These are phyloP conservation scores for Pleurozium schreberi DNA, from an alignment of 225 moss, liverwort and hornwort species.

Conservation along the genomic window DNA sequence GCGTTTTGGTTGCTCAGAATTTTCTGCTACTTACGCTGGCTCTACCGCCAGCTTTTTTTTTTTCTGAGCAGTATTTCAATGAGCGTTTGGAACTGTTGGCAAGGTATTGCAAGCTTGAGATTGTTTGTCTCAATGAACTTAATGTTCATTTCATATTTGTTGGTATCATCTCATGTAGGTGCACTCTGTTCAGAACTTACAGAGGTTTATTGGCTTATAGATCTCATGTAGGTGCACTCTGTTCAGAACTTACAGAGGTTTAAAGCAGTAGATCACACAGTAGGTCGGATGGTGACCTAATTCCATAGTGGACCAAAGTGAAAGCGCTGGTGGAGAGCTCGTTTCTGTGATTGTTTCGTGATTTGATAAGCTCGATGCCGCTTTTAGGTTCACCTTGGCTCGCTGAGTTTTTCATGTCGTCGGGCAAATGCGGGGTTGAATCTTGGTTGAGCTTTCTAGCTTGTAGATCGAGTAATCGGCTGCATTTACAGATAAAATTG, in stretches of 20 bases:
- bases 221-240: background rate
- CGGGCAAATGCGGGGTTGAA: background rate
- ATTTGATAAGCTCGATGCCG: background rate
- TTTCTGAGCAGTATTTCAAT: background rate
- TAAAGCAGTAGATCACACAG: background rate
- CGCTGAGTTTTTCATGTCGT: background rate
- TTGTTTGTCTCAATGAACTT: background rate
- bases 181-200: background rate
- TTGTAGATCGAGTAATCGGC: background rate
- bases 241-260: too few species aligned
- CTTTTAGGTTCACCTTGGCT: background rate
- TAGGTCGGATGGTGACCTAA: background rate
- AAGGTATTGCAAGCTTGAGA: background rate
- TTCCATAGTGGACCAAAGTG: background rate
- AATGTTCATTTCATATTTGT: background rate
- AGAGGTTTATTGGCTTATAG: too few species aligned
- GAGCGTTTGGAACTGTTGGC: background rate
- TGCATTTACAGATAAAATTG: background rate
- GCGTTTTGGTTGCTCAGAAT: background rate
- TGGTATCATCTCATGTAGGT: background rate
- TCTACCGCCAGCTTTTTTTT: background rate
- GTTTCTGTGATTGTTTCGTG: background rate
- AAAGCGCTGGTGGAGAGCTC: background rate
- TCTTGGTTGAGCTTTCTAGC: background rate
- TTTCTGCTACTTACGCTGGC: background rate